Evolutionary conservation across 1,139 yeast genomes (phyloP).

Genomic region (Pichiaceae sp.): DNA sequence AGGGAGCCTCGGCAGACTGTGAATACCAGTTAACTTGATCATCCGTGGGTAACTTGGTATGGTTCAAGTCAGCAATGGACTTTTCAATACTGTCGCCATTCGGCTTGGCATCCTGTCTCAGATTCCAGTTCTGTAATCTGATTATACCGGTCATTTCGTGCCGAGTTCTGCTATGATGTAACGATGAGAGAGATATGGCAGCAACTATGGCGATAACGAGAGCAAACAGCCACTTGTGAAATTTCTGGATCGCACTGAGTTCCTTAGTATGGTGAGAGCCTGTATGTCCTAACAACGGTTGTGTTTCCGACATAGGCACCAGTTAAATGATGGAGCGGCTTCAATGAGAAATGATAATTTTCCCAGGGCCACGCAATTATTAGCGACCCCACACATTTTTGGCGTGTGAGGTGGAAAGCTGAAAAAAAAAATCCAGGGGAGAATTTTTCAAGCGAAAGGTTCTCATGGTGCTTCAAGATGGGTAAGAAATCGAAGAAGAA

Average conservation of each 20-base stretch:
- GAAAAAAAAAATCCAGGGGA: no score
- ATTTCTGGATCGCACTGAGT: not conserved
- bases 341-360: no score
- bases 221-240: not conserved
- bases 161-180: not conserved
- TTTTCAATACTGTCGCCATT: conserved; percentile 17
- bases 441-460: no score
- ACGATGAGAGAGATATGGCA: not conserved
- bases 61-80: conserved; percentile 9
- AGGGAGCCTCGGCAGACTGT: conserved; percentile 19
- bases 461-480: conserved; percentile 13
- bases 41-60: not conserved
- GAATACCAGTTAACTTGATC: conserved; percentile 14
- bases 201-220: not conserved
- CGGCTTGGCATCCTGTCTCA: conserved; percentile 22
- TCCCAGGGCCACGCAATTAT: no score
- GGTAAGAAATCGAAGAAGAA: conserved; percentile 41
- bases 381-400: no score
- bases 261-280: not conserved
- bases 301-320: not conserved
- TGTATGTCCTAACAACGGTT: not conserved
- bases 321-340: no score
- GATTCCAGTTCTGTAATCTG: conserved; percentile 24
- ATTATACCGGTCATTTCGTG: not conserved
- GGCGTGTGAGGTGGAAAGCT: no score